A percentile compares a stretch with the other conserved stretches of the same genome.
Conservation (phyloP, 345 rosid genomes). For the Eucalyptus viminalis region DNA sequence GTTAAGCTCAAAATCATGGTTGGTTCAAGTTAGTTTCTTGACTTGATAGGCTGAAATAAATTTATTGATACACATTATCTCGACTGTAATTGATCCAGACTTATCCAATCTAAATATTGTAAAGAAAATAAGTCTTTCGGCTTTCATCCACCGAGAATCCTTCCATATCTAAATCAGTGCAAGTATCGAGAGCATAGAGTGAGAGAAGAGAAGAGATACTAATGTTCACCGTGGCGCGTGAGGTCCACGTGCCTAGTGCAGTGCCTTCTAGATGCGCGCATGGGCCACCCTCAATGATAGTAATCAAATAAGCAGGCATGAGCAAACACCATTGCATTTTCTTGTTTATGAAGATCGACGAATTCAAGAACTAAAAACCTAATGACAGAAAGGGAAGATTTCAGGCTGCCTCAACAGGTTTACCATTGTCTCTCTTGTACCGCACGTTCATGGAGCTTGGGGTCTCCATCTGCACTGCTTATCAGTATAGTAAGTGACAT, state of each 20-base stretch:
- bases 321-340: not conserved
- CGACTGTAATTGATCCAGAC: no score
- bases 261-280: no score
- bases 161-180: not conserved
- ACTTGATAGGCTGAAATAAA: not conserved
- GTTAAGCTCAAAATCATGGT: not conserved
- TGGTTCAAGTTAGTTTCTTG: not conserved
- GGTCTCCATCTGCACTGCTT: not conserved
- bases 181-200: no score
- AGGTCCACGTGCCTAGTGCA: no score
- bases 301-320: no score
- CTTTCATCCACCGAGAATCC: no score
- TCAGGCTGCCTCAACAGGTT: not conserved
- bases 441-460: not conserved
- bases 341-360: not conserved
- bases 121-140: not conserved
- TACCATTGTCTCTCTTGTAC: not conserved
- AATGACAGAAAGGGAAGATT: not conserved
- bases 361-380: no score
- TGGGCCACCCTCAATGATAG: no score
- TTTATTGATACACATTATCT: not conserved
- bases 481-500: not conserved
- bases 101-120: no score
- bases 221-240: no score
- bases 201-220: no score